Evolutionary conservation across 2,329 filamentous ascomycete genomes (phyloP), one percentile per base, ranked within the genome.

Genomic region (Moelleriella libera): DNA sequence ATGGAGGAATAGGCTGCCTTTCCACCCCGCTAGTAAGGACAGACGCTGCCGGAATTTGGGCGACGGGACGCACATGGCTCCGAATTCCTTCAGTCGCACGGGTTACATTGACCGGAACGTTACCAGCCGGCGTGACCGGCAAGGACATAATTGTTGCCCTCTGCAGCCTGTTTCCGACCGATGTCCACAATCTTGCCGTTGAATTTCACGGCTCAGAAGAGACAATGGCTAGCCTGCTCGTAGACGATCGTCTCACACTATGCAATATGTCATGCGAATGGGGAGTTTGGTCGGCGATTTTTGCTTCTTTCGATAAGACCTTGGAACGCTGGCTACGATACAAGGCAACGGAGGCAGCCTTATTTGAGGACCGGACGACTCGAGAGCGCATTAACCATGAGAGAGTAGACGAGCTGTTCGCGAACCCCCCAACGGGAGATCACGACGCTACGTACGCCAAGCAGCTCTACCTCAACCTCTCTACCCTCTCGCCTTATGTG

Each of bases 81-180:
- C 85, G 92, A 68, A 76, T 88, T 42, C 88, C 88, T 0, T 85
- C 86, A 0, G 77, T 94, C 29, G 85, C 83, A 0, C 82, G 83
- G 64, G 78, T 94, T 31, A 88, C 76, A 0, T 71, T 95, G 11
- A 83, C 74, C 0, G 88, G 87, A 8, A 65, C 76, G 1, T 67
- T 94, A 12, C 88, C 86, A 0, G 67, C 69, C 2, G 88, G 88
- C 34, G 87, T 94, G 21, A 12, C n/a, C 21, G 44, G 44, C 31
- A 97, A 98, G 65, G 92, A 97, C 62, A 85, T 95, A 10, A 97
- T 97, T 54, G 77, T 96, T 30, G 86, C 88, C 0, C 74, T 97
- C 1, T 94, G 87, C 55, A 86, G 85, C 1, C 67, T 95, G 0
- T 94, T 97, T 69, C 79, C 84, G 47, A 83, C 88, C 55, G 87